Evolutionary conservation across 2,329 filamentous ascomycete species (phyloP).

Genomic region (Fusarium temperatum): DNA sequence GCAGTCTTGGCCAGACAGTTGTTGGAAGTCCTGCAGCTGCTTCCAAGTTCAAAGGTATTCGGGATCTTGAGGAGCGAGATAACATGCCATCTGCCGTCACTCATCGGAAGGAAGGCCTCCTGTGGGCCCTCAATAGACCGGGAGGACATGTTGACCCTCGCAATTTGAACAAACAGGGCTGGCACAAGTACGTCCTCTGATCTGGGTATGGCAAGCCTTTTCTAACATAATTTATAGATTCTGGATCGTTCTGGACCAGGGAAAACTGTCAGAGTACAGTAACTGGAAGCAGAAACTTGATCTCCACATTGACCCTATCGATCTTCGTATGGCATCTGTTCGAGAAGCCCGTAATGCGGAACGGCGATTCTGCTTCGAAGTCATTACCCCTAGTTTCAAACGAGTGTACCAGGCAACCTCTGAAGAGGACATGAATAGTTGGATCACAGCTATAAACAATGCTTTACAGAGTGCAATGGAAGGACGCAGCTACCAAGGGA

Average conservation of each 20-base stretch:
- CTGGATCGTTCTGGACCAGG: constrained; percentile 98
- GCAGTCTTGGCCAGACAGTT: constrained; percentile 57
- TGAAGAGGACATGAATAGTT: constrained; percentile 96
- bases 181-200: constrained; percentile 84
- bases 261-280: constrained; percentile 96
- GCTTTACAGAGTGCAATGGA: constrained; percentile 96
- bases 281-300: constrained; percentile 99
- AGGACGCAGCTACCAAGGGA: constrained; percentile 70
- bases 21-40: constrained; percentile 61
- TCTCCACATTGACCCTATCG: constrained; percentile 97
- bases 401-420: constrained; percentile 97
- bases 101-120: constrained; percentile 88
- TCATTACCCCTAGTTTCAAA: constrained; percentile 96
- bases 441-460: constrained; percentile 97
- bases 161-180: constrained; percentile 94
- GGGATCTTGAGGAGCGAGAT: constrained; percentile 89
- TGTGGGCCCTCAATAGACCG: constrained; percentile 94
- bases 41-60: constrained; percentile 86
- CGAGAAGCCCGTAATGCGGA: constrained; percentile 95
- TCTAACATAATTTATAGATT: constrained; percentile 68
- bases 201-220: not conserved
- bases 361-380: constrained; percentile 95
- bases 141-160: constrained; percentile 95
- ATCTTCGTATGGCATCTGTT: constrained; percentile 95
- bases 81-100: constrained; percentile 59